Evolutionary conservation across 495 filamentous ascomycete genomes (phyloP), one percentile per base, ranked within the genome.

Genomic region (Podospora didyma): DNA sequence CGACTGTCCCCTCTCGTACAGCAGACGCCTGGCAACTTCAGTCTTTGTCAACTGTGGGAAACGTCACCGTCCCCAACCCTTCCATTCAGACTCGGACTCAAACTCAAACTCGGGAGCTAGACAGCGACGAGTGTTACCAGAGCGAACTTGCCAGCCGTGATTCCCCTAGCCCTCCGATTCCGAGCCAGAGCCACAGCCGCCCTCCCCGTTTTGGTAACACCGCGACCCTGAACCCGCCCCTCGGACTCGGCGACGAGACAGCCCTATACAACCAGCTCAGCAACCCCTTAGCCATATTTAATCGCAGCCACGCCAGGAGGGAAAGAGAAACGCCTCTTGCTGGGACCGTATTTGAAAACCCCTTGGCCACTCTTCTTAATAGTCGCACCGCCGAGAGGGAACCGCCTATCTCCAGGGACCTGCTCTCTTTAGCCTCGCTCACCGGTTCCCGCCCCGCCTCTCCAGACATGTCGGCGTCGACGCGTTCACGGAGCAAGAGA

Each of bases 151-250:
- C 50, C 24, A 56, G 56, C 46, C 59, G 57, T 39, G 54, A 72
- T 24, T 75, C 73, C 47, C 73, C 71, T 23, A 74, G 69, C 23
- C 73, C 73, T 21, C 75, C 67, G 21, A 59, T 62, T 49, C 56
- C 45, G 17, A 54, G 49, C 37, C 60, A 23, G 46, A 59, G 28
- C 49, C 62, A 47, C 4, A 48, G 28, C 39, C 31, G 17, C 19
- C 2, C 7, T 50, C 22, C 34, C 20, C 26, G 14, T 24, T 21
- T 17, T 20, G 17, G 14, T 22, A 48, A 37, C 16, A 24, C 44
- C 37, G 16, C 42, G 6, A 26, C 42, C 16, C n/a, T 17, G 14
- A 42, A 42, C 39, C 7, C n/a, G 3, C 39, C 39, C 9, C 39
- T 42, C 5, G 14, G 12, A 5, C n/a, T 17, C 9, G n/a, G 39